phyloP scores from a whole-genome alignment of 139 green algal genomes.

The Mesotaenium endlicherianum region DNA sequence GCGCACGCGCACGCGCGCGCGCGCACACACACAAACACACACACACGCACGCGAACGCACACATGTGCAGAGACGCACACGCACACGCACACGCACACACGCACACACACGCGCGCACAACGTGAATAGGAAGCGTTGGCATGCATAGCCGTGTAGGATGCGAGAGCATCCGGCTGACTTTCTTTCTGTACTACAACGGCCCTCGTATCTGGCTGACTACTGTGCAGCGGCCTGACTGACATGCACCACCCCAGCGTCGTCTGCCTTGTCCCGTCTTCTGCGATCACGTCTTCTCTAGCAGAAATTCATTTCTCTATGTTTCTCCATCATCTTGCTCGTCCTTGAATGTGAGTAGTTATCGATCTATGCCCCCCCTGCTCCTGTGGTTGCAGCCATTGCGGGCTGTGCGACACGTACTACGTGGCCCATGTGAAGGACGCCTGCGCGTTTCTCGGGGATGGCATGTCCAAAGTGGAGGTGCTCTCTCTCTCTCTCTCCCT shows the following conservation, averaged over 20 bases:
- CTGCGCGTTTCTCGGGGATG: conserved; percentile 92
- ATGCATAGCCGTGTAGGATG: too few species aligned
- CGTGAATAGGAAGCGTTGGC: too few species aligned
- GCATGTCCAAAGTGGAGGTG: conserved; percentile 44
- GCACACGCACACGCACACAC: too few species aligned
- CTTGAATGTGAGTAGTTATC: neutral
- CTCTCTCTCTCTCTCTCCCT: neutral
- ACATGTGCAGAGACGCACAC: too few species aligned
- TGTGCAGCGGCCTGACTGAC: too few species aligned
- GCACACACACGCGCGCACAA: too few species aligned
- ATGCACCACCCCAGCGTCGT: too few species aligned
- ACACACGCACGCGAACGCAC: too few species aligned
- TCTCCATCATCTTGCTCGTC: neutral
- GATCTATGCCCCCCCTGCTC: neutral
- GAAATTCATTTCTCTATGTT: neutral
- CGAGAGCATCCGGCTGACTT: too few species aligned
- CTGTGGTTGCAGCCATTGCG: conserved; percentile 68
- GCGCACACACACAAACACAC: too few species aligned
- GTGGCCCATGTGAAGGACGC: conserved; percentile 92
- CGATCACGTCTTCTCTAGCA: neutral
- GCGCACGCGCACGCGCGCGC: neutral
- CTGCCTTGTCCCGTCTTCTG: neutral
- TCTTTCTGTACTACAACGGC: too few species aligned
- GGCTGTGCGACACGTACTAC: conserved; percentile 95
- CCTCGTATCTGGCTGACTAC: too few species aligned